Evolutionary conservation across 169 alveolate species (phyloP).

Genomic region (Plasmodium berghei): DNA sequence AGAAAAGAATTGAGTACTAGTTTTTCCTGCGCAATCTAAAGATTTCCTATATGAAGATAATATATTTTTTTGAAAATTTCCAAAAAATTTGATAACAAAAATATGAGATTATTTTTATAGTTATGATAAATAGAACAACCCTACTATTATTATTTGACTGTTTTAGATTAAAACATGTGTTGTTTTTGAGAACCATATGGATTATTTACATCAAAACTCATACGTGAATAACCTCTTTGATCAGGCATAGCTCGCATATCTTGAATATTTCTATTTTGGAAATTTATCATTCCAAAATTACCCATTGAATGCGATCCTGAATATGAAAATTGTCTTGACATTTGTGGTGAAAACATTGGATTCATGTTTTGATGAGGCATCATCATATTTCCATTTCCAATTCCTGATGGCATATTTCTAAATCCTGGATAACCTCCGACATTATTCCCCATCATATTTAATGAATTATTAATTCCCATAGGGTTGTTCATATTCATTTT

Average conservation of each 20-base stretch:
- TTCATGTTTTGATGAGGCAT: constrained; percentile 5
- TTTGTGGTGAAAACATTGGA: constrained; percentile 56
- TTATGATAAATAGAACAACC: too few species aligned
- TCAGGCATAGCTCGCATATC: constrained; percentile 16
- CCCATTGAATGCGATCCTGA: constrained; percentile 24
- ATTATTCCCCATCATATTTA: constrained; percentile 9
- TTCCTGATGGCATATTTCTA: constrained; percentile 8
- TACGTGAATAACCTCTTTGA: constrained; percentile 25
- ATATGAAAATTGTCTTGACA: constrained; percentile 46
- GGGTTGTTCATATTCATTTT: constrained; percentile 29
- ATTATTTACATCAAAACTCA: constrained; percentile 21
- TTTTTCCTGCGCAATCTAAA: too few species aligned
- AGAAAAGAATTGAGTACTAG: too few species aligned
- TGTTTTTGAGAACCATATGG: constrained; percentile 46
- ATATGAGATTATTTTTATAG: too few species aligned
- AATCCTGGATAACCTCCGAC: constrained; percentile 2
- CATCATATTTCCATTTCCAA: constrained; percentile 4
- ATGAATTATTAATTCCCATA: constrained; percentile 8
- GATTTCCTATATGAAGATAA: too few species aligned
- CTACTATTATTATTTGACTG: too few species aligned
- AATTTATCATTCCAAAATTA: constrained; percentile 3
- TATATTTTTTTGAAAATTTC: too few species aligned
- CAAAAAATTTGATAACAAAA: too few species aligned
- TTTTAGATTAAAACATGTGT: constrained; percentile 14
- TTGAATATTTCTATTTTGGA: constrained; percentile 20